Base-by-base conservation (phyloP, 108 stramenopile species). In the Stephanodiscus triporus region DNA sequence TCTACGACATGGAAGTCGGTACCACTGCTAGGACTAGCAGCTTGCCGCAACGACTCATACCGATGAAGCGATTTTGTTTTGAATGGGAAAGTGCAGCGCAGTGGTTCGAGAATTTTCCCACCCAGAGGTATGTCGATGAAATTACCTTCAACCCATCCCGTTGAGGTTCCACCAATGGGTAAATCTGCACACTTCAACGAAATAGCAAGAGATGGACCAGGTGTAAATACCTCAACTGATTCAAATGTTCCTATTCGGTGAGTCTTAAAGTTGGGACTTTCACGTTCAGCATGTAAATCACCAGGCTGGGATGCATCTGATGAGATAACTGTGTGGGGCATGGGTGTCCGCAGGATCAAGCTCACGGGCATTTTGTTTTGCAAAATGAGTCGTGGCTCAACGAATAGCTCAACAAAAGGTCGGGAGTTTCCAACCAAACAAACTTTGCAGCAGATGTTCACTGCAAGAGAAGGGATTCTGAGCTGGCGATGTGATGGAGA, bases 91-190 rank as follows among this genome's bases (percentile, higher is more conserved):
- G 69, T 42, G 59, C 88, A 87, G 53, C 74, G 58, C 24, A 90
- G 22, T 38, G 93, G 93, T 32, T 90, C 93, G 23, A 75, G 74
- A 16, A 75, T 69, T 36, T 86, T 86, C 19, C 54, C 53, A 36
- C 77, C 74, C 13, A 95, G 78, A 1, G 91, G 94, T 9, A 95
- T 69, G 66, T 91, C 90, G 30, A 92, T 66, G 88, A 90, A 93
- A 27, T 59, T 85, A 37, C 84, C 85, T 42, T 91, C 85, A 66
- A 91, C 81, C 94, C 94, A 95, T 19, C 79, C 88, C 1, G 90
- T 86, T n/a, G 66, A 36, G 45, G 81, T 79, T 13, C 94, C 94
- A 45, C 83, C 86, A 30, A 91, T 78, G 10, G 90, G 89, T 34
- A 76, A 68, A 55, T 90, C 88, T 34, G 82, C 76, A 32, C 89